Base-by-base conservation (phyloP, 2,329 filamentous ascomycete genomes). In the Ceratocystis smalleyi region DNA sequence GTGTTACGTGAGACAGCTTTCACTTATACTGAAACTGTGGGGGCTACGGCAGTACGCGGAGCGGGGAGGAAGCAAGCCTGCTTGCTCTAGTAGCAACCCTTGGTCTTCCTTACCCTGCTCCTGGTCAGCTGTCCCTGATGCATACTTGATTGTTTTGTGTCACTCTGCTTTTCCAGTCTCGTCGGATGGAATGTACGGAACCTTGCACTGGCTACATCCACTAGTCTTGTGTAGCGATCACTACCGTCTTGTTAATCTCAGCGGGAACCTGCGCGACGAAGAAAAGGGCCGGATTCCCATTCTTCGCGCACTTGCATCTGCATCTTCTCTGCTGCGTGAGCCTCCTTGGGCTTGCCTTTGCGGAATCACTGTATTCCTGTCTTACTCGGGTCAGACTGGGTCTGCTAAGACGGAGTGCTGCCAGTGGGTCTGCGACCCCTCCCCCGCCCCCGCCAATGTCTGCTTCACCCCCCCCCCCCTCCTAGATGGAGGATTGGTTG, bases 341-440 rank as follows among this genome's bases (percentile, higher is more conserved):
- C 45, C 8, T 47, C 45, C 45, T 49, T 19, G 45, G 45, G 45
- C 5, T 19, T 49, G 51, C 27, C 22, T 30, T 22, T 30, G n/a
- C 24, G 51, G 17, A 55, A 55, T 32, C 22, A 12, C n/a, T 5
- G 51, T 2, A 22, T 49, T 62, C 59, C 43, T 43, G 43, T 62
- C 57, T 65, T 57, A 55, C 59, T 47, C 19, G 40, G 59, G 40
- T 61, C 59, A 61, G 59, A 61, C 59, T 45, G 59, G 45, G 59
- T 61, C 59, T 61, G 59, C 59, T 19, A 43, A 49, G 43, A 45
- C 27, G 32, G 57, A 49, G 59, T 24, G 12, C 10, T 24, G 59
- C 59, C 40, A 61, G 59, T 27, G 12, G 43, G 59, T 45, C 59
- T 47, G 40, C 2, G 43, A 27, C 43, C 40, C 19, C 30, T 22